These are phyloP conservation scores for Dactylellina parvicollis DNA, from an alignment of 2,329 filamentous ascomycete genomes.

Conservation along the genomic window DNA sequence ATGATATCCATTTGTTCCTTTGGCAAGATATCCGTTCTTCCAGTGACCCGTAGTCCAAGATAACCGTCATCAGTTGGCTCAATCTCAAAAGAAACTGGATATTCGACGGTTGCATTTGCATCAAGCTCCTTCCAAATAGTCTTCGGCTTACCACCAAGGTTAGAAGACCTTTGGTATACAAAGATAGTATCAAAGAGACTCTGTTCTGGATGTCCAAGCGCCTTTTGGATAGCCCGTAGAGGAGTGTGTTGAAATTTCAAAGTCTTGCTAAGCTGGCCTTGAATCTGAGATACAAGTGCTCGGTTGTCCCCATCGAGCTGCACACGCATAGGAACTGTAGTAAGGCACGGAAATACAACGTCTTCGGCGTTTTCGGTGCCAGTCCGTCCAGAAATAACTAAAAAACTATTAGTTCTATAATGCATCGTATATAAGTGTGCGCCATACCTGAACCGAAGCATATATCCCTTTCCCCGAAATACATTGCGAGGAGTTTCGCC, in stretches of 20 bases:
- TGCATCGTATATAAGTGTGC: background rate
- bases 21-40: conserved; percentile 73
- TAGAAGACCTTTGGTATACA: conserved; percentile 75
- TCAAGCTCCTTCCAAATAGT: conserved; percentile 70
- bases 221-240: conserved; percentile 76
- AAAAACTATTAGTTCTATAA: conserved; percentile 55
- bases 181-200: conserved; percentile 85
- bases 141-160: conserved; percentile 47
- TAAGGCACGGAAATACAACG: conserved; percentile 79
- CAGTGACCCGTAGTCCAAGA: conserved; percentile 74
- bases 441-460: conserved; percentile 71
- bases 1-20: conserved; percentile 73
- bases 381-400: conserved; percentile 79
- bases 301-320: conserved; percentile 67
- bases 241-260: conserved; percentile 77
- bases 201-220: conserved; percentile 72
- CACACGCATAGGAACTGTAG: conserved; percentile 79
- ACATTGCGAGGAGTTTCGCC: conserved; percentile 77
- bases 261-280: conserved; percentile 72
- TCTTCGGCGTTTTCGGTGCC: conserved; percentile 68
- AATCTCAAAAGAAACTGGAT: conserved; percentile 81
- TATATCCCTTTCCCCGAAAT: conserved; percentile 77
- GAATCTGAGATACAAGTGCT: conserved; percentile 71
- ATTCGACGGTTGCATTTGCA: conserved; percentile 75
- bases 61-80: conserved; percentile 66